Percentiles rank a stretch among this genome's conserved stretches.
phyloP scores from a whole-genome alignment of 2,329 filamentous ascomycete genomes.

The Pseudonectria foliicola region DNA sequence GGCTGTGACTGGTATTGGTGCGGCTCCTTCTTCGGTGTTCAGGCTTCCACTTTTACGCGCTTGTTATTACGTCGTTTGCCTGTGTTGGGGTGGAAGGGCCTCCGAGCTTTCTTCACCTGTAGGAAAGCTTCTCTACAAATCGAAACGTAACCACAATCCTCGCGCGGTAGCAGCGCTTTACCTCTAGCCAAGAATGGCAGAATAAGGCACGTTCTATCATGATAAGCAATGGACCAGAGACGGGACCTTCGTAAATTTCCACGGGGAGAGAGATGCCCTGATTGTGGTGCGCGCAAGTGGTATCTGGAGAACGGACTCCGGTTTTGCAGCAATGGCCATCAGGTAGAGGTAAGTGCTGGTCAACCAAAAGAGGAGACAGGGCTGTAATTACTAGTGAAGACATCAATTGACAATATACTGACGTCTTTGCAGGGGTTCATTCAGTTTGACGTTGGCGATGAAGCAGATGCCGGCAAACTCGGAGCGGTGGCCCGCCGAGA shows the following conservation, averaged over 20 bases:
- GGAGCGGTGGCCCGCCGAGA: conserved; percentile 50
- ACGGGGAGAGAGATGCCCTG: conserved; percentile 47
- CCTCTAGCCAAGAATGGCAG: too few species aligned
- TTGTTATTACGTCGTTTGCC: too few species aligned
- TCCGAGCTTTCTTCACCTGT: too few species aligned
- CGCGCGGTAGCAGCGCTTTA: too few species aligned
- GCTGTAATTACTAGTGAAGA: not conserved
- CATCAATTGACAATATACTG: conserved; percentile 1
- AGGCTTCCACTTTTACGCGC: too few species aligned
- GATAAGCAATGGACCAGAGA: conserved; percentile 31
- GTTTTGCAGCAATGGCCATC: conserved; percentile 76
- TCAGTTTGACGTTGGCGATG: conserved; percentile 54
- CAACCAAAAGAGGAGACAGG: not conserved
- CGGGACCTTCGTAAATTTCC: conserved; percentile 44
- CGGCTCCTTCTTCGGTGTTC: too few species aligned
- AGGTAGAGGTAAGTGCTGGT: conserved; percentile 57
- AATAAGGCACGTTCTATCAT: conserved; percentile 1
- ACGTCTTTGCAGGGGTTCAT: conserved; percentile 38
- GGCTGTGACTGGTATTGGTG: too few species aligned
- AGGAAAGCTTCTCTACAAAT: too few species aligned
- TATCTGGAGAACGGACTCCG: conserved; percentile 69
- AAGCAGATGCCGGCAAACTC: conserved; percentile 61
- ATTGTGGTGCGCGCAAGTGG: conserved; percentile 65
- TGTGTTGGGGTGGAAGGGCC: too few species aligned
- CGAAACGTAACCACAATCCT: too few species aligned